Conservation (phyloP, 2,329 filamentous ascomycete species). For the Pseudogymnoascus sp. region DNA sequence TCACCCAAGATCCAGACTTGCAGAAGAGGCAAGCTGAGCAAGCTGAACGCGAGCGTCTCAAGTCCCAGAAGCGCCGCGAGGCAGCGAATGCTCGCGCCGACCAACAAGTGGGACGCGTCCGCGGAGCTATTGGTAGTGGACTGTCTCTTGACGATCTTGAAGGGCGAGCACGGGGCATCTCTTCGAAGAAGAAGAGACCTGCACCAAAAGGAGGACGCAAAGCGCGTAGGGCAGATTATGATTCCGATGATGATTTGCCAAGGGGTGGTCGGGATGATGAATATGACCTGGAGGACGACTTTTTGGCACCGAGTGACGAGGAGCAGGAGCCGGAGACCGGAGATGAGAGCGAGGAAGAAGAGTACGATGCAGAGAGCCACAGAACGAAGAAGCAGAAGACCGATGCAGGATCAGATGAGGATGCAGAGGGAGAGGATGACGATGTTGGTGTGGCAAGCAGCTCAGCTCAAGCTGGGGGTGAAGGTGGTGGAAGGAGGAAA, state of each 20-base stretch:
- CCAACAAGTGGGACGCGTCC: conserved; percentile 40
- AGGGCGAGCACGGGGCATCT: conserved; percentile 37
- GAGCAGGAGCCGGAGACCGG: conserved; percentile 53
- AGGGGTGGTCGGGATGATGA: conserved; percentile 56
- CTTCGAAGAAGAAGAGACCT: conserved; percentile 41
- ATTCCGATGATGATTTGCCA: conserved; percentile 67
- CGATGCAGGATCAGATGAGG: conserved; percentile 38
- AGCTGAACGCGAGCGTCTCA: conserved; percentile 65
- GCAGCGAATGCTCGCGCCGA: conserved; percentile 59
- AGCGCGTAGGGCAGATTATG: conserved; percentile 56
- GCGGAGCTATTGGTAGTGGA: conserved; percentile 43
- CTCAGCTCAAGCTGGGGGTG: conserved; percentile 30
- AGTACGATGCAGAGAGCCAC: conserved; percentile 24
- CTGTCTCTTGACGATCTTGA: conserved; percentile 65
- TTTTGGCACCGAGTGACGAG: conserved; percentile 68
- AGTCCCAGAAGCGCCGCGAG: conserved; percentile 58
- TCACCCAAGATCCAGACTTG: conserved; percentile 67
- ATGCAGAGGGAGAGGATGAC: conserved; percentile 45
- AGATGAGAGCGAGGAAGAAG: conserved; percentile 42
- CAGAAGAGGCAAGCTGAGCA: conserved; percentile 66
- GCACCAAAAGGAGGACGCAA: conserved; percentile 44
- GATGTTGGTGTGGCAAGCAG: conserved; percentile 44
- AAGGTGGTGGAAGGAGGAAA: conserved; percentile 37
- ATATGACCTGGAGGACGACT: conserved; percentile 74
- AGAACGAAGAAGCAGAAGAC: conserved; percentile 28